Percentiles rank a stretch among this genome's conserved stretches.
Evolutionary conservation across 331 rosid species (phyloP).

Genomic region (Rhamnella rubrinervis): DNA sequence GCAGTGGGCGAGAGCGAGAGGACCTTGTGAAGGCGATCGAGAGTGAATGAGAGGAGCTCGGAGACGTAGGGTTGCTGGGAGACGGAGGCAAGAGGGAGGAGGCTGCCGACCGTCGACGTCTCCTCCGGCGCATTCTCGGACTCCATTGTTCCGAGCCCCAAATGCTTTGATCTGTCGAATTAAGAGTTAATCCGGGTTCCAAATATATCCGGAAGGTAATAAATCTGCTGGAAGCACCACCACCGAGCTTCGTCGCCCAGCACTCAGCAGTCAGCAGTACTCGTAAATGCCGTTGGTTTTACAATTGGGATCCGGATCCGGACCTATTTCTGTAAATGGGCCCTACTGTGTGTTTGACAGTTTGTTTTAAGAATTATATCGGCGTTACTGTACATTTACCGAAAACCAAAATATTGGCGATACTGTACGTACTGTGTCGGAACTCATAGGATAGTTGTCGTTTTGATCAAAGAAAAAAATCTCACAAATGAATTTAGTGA

Average conservation of each 20-base stretch:
- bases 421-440: too few relatives aligned
- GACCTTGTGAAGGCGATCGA: slow-evolving; percentile 96
- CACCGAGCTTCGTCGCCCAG: slow-evolving; percentile 22
- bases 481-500: too few relatives aligned
- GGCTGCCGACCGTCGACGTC: slow-evolving; percentile 37
- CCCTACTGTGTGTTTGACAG: too few relatives aligned
- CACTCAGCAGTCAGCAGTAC: neutral
- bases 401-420: too few relatives aligned
- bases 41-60: slow-evolving; percentile 94
- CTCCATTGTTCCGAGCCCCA: slow-evolving; percentile 60
- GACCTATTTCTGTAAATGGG: too few relatives aligned
- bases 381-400: too few relatives aligned
- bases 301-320: slow-evolving; percentile 14
- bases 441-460: too few relatives aligned
- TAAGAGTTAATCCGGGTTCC: slow-evolving; percentile 14
- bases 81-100: slow-evolving; percentile 83
- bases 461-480: too few relatives aligned
- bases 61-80: slow-evolving; percentile 95
- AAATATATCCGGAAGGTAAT: slow-evolving; percentile 8
- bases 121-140: slow-evolving; percentile 47
- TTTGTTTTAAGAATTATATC: too few relatives aligned
- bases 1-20: neutral
- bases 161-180: slow-evolving; percentile 14
- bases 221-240: slow-evolving; percentile 28
- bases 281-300: neutral